A percentile compares a stretch with the other conserved stretches of the same genome.
Evolutionary conservation across 1,284 basidiomycete genomes (phyloP).

Genomic region (Rhodotorula sp.): DNA sequence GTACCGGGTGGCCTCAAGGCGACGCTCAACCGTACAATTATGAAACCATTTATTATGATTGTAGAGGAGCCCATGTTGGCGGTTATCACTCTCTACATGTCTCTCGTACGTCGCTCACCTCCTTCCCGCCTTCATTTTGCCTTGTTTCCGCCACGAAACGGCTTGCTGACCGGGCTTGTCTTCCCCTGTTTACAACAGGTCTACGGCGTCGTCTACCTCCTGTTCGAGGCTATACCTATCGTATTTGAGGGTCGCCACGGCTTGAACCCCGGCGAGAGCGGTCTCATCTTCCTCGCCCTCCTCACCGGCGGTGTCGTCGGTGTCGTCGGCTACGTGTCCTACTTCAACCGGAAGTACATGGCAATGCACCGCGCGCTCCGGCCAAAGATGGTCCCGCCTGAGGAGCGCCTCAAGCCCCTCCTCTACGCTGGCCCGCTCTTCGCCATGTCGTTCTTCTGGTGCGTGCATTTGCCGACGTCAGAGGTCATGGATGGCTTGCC

Average conservation of each 20-base stretch:
- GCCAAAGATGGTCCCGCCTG: slow-evolving; percentile 45
- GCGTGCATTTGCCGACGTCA: background rate
- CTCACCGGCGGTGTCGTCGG: slow-evolving; percentile 46
- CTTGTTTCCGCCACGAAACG: background rate
- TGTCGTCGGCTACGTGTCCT: slow-evolving; percentile 44
- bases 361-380: slow-evolving; percentile 31
- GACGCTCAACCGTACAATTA: slow-evolving; percentile 53
- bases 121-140: background rate
- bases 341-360: slow-evolving; percentile 45
- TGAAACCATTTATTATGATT: slow-evolving; percentile 64
- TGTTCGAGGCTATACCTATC: slow-evolving; percentile 54
- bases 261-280: slow-evolving; percentile 55
- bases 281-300: slow-evolving; percentile 57
- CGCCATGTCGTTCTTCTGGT: slow-evolving; percentile 52
- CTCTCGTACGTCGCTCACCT: background rate
- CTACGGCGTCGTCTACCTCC: slow-evolving; percentile 47
- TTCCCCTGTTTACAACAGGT: background rate
- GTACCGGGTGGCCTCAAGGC: slow-evolving; percentile 46
- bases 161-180: background rate
- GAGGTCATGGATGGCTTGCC: background rate
- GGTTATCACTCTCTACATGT: slow-evolving; percentile 55
- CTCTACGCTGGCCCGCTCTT: slow-evolving; percentile 49
- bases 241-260: slow-evolving; percentile 55
- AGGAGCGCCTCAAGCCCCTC: slow-evolving; percentile 45
- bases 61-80: slow-evolving; percentile 76